These are phyloP conservation scores for Rhizophora apiculata DNA, from an alignment of 345 rosid species.

Conservation along the genomic window DNA sequence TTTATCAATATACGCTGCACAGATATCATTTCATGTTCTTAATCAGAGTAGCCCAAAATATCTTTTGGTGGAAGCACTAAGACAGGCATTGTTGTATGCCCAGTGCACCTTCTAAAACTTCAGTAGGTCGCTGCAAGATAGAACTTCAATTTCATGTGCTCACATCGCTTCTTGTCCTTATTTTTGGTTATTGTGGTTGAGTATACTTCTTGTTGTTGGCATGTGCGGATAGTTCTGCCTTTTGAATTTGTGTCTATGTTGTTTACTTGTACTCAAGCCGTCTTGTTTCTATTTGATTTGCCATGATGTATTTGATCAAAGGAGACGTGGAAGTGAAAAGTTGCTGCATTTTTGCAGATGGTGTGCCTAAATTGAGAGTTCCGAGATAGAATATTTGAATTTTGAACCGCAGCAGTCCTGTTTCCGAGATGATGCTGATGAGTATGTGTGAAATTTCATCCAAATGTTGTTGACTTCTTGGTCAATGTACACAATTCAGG, in stretches of 20 bases:
- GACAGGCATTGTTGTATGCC: not conserved
- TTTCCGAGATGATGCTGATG: not conserved
- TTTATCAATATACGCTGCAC: not conserved
- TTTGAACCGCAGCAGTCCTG: not conserved
- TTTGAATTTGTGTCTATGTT: too few relatives aligned
- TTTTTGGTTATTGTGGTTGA: not conserved
- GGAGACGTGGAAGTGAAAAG: not conserved
- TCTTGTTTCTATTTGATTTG: not conserved
- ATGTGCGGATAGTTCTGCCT: too few relatives aligned
- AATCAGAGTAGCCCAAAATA: not conserved
- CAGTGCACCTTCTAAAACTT: not conserved
- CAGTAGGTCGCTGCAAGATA: not conserved
- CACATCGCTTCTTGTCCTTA: not conserved
- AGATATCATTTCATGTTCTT: not conserved
- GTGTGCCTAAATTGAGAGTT: constrained; percentile 70
- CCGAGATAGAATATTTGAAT: not conserved
- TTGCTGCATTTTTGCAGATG: constrained; percentile 48
- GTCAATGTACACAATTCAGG: constrained; percentile 9
- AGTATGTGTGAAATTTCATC: not conserved
- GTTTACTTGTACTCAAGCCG: not conserved
- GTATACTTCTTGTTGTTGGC: too few relatives aligned
- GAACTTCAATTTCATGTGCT: not conserved
- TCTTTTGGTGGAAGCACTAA: not conserved
- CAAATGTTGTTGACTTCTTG: constrained; percentile 8
- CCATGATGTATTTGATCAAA: not conserved